Base-by-base conservation (phyloP, 2,329 filamentous ascomycete genomes). In the Scytalidium lignicola region DNA sequence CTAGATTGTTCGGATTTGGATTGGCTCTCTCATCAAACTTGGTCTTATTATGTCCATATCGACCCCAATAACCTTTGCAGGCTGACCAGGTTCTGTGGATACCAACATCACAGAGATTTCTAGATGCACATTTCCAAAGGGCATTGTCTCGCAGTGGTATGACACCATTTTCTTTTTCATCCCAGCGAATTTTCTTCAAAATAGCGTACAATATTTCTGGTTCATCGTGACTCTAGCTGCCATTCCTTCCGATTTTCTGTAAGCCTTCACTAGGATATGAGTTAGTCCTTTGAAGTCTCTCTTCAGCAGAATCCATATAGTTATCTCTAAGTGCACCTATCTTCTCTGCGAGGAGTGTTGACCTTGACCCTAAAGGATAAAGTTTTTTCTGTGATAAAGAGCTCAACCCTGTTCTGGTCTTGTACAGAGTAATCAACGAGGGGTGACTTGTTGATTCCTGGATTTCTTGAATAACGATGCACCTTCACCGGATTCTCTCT, bases 21-120 rank as follows among this genome's bases (percentile, higher is more conserved):
- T 44, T 47, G 9, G 44, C 39, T 10, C 55, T 26, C 12, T 55
- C 51, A 6, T 54, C 49, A 20, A 49, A 50, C 6, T 26, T 41
- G 2, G 19, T 32, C n/a, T 21, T 20, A 0, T n/a, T 20, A 41
- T 52, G 39, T 8, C 51, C 52, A 10, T 45, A 32, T 3, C 56
- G 43, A 8, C 46, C 47, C 56, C 56, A 58, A 18, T 46, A 47
- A 22, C 54, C 55, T 41, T 58, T 58, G 42, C 32, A 37, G 15
- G 32, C 32, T n/a, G 32, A 13, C 32, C 8, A 37, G 15, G 8
- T 37, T n/a, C 32, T 37, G 32, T 37, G 5, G 15, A 37, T 37
- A 15, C 32, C 32, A 4, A 9, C n/a, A 17, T 37, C 32, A 9
- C 15, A 13, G 32, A 37, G 32, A n/a, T 13, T 5, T 5, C n/a